phyloP scores from a whole-genome alignment of 176 grass and related monocot genomes.

The Aegilops longissima region DNA sequence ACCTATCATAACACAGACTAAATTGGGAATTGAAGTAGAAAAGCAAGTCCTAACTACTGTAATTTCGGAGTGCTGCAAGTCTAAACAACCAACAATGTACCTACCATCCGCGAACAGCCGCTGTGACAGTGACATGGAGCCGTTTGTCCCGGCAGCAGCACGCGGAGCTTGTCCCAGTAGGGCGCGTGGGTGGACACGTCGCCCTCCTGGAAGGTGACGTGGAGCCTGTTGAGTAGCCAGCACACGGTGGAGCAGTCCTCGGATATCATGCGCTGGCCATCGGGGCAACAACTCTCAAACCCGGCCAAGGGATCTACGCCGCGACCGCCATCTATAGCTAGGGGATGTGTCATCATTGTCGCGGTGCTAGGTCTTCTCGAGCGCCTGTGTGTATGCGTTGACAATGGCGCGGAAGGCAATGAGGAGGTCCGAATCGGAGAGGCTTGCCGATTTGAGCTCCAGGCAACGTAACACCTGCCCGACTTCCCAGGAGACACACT shows the following conservation, averaged over 20 bases:
- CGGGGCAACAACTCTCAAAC: conserved; percentile 55
- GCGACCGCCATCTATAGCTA: neutral
- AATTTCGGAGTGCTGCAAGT: too few relatives aligned
- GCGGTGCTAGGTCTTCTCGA: conserved; percentile 33
- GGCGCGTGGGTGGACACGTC: conserved; percentile 73
- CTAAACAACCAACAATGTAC: conserved; percentile 35
- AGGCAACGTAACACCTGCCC: conserved; percentile 42
- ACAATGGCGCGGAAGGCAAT: conserved; percentile 66
- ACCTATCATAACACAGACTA: too few relatives aligned
- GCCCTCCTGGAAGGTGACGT: conserved; percentile 61
- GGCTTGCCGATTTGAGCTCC: conserved; percentile 56
- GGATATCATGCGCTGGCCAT: conserved; percentile 59
- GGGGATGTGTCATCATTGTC: neutral
- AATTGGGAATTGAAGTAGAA: too few relatives aligned
- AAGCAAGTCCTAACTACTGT: too few relatives aligned
- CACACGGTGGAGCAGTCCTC: conserved; percentile 71
- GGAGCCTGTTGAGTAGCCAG: conserved; percentile 55
- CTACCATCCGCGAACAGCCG: conserved; percentile 62
- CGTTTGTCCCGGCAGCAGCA: conserved; percentile 19
- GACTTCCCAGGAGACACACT: neutral
- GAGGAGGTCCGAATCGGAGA: conserved; percentile 86
- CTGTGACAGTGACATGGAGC: conserved; percentile 38
- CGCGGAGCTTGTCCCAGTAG: conserved; percentile 62
- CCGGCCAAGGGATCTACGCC: conserved; percentile 35
- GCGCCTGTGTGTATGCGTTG: conserved; percentile 40